These are phyloP conservation scores for Pseudopediastrum boryanum DNA, from an alignment of 139 green algal genomes.

Conservation along the genomic window DNA sequence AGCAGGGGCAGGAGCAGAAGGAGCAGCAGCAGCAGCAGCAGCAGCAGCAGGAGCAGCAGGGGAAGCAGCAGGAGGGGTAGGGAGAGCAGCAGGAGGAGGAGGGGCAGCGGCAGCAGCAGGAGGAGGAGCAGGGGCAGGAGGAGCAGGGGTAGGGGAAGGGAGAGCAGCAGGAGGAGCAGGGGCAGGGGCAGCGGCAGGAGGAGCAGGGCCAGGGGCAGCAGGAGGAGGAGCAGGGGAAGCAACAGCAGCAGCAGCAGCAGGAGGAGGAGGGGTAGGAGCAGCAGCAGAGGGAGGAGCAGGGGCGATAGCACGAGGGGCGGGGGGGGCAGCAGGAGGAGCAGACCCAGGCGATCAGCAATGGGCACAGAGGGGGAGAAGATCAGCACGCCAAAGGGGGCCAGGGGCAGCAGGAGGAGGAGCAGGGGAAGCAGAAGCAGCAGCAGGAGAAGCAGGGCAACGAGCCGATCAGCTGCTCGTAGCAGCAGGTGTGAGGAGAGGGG, in stretches of 20 bases:
- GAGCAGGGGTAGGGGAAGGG: neutral
- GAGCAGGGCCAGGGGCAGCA: neutral
- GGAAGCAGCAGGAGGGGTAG: neutral
- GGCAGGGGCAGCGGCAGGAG: too few relatives aligned
- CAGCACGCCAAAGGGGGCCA: neutral
- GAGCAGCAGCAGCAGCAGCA: neutral
- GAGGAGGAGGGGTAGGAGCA: too few relatives aligned
- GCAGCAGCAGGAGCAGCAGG: neutral
- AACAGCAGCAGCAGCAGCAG: too few relatives aligned
- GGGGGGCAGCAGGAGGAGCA: too few relatives aligned
- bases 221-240: neutral
- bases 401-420: neutral
- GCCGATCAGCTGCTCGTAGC: too few relatives aligned
- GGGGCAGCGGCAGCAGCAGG: constrained; percentile 6
- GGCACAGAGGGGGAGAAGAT: neutral
- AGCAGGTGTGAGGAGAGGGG: too few relatives aligned
- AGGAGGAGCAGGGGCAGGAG: neutral
- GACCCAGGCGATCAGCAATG: too few relatives aligned
- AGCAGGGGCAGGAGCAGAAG: too few relatives aligned
- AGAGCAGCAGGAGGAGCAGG: neutral
- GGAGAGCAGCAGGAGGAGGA: neutral
- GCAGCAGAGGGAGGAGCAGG: too few relatives aligned
- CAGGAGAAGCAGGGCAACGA: too few relatives aligned
- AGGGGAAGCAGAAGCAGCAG: neutral
- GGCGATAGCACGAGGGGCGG: too few relatives aligned